These are phyloP conservation scores for Gloeostereum incarnatum DNA, from an alignment of 768 basidiomycete genomes.

Conservation along the genomic window DNA sequence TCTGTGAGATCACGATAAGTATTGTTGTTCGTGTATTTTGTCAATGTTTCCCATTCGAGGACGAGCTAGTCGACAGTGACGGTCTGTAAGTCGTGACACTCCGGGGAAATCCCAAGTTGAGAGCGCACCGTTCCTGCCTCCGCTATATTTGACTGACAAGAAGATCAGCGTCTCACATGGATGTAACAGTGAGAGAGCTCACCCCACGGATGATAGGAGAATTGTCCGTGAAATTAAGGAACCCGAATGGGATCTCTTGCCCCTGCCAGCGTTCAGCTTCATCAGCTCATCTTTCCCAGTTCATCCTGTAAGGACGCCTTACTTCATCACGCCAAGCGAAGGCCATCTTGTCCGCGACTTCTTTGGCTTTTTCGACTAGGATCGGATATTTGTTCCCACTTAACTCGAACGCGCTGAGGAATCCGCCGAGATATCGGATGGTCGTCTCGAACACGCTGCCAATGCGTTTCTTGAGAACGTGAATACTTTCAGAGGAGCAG, in stretches of 20 bases:
- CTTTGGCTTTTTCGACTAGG: slow-evolving; percentile 35
- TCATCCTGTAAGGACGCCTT: not conserved
- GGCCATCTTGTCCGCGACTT: slow-evolving; percentile 33
- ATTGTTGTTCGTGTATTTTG: slow-evolving; percentile 36
- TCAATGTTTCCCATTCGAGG: slow-evolving; percentile 36
- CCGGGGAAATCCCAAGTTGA: not conserved
- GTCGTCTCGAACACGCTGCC: slow-evolving; percentile 42
- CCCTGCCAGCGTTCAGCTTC: slow-evolving; percentile 7
- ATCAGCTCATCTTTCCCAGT: not conserved
- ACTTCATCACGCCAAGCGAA: slow-evolving; percentile 29
- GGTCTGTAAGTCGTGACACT: slow-evolving; percentile 17
- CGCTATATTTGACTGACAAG: slow-evolving; percentile 9
- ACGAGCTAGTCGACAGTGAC: slow-evolving; percentile 25
- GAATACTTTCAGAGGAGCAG: not conserved
- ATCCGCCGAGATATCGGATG: slow-evolving; percentile 41
- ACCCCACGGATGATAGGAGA: slow-evolving; percentile 14
- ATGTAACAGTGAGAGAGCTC: not conserved
- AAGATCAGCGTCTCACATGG: not conserved
- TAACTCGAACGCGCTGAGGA: slow-evolving; percentile 41
- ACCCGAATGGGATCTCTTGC: slow-evolving; percentile 9
- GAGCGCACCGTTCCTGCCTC: slow-evolving; percentile 19
- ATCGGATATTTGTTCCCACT: slow-evolving; percentile 27
- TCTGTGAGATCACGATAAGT: slow-evolving; percentile 40
- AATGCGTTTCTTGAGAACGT: not conserved
- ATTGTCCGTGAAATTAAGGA: slow-evolving; percentile 23